Base-by-base conservation (phyloP, 495 filamentous ascomycete genomes). In the Neurospora sp. region DNA sequence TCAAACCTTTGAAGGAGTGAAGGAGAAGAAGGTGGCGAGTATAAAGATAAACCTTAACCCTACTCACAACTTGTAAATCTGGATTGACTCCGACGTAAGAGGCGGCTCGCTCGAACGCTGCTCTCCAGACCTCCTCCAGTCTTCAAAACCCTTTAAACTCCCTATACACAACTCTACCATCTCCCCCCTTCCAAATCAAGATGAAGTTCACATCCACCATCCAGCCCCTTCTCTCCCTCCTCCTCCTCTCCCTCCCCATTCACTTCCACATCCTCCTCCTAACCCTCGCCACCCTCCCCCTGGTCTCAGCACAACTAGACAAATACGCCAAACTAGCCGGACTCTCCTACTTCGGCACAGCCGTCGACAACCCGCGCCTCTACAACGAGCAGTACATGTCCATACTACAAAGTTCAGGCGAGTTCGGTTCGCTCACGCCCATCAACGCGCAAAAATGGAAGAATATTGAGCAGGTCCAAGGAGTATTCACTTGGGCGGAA, bases 341-440 rank as follows among this genome's bases (percentile, higher is more conserved):
- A 39, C 79, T 84, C 59, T 27, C 79, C 8, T 90, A 89, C 78
- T 89, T 90, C 74, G 89, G 89, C 42, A 85, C 85, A 9, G 88
- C 87, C 0, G 86, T 87, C 16, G 88, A 89, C 72, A 89, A 89
- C 74, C 75, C 77, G 4, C 85, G 86, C 72, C 77, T 89, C n/a
- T 84, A 75, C 18, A 86, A 90, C 79, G 73, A 81, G 1, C 62
- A 77, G 8, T 91, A 90, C 72, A 72, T 85, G 37, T 74, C 77
- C 0, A 78, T 80, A 37, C 40, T 80, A 0, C 69, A 72, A 59
- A 83, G 88, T 73, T 81, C 79, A 18, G 75, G 79, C 10, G 87
- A 89, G 72, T 89, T 89, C 70, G 87, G 88, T 5, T 82, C 84
- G 37, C 81, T 88, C 72, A 89, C 88, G 0, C 88, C 86, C 0